Conservation (phyloP, 495 filamentous ascomycete genomes). For the Penicillium antarcticum region DNA sequence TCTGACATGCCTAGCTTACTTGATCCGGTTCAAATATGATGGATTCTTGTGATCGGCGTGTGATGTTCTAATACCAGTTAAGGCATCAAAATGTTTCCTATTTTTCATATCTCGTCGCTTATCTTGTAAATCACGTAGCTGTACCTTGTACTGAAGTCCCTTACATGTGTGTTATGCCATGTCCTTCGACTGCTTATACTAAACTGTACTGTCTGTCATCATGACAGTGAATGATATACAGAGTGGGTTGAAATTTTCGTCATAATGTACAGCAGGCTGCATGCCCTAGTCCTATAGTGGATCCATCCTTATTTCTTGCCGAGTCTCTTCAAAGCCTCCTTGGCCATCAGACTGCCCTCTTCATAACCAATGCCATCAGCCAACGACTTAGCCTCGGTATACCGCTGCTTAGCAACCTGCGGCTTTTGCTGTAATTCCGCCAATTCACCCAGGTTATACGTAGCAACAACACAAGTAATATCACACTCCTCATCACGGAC, state of each 20-base stretch:
- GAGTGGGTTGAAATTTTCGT: constrained; percentile 8
- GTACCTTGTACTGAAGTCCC: not conserved
- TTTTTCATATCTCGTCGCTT: constrained; percentile 16
- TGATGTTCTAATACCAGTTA: constrained; percentile 46
- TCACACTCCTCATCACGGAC: constrained; percentile 80
- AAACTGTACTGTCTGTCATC: not conserved
- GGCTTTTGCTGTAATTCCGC: constrained; percentile 64
- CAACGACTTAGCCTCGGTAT: constrained; percentile 60
- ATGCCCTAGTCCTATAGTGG: not conserved
- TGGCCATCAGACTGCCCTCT: constrained; percentile 59
- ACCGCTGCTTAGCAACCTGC: constrained; percentile 52
- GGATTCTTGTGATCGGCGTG: constrained; percentile 35
- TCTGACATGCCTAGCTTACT: constrained; percentile 40
- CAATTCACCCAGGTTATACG: constrained; percentile 81
- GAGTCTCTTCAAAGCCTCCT: constrained; percentile 45
- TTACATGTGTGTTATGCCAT: not conserved
- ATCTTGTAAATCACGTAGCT: not conserved
- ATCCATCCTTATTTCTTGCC: constrained; percentile 18
- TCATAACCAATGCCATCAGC: constrained; percentile 61
- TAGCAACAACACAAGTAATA: constrained; percentile 77
- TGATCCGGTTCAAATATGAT: constrained; percentile 35
- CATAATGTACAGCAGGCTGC: constrained; percentile 19
- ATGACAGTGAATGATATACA: not conserved
- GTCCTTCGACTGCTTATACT: not conserved
- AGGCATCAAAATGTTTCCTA: constrained; percentile 39